These are phyloP conservation scores for Cutaneotrichosporon cutaneum DNA, from an alignment of 1,284 basidiomycete genomes.

Conservation along the genomic window DNA sequence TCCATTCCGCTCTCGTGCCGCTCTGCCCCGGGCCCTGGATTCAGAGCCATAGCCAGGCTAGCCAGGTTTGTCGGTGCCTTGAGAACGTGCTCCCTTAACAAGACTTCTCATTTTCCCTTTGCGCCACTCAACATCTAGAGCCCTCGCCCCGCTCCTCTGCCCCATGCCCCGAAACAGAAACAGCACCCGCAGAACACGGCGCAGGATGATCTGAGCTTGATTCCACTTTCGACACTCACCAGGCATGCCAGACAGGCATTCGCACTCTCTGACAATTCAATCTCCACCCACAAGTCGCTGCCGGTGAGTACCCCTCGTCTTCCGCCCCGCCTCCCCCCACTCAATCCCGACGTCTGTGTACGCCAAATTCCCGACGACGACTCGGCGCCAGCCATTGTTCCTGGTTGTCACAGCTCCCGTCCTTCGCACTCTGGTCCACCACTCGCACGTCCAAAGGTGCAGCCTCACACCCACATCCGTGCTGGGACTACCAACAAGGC, in stretches of 20 bases:
- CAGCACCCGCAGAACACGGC: neutral
- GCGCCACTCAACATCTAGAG: too few species aligned
- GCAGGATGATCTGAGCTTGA: neutral
- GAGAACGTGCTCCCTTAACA: neutral
- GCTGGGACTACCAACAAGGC: neutral
- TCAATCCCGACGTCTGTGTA: neutral
- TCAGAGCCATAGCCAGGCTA: neutral
- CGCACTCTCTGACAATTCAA: neutral
- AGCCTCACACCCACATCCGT: neutral
- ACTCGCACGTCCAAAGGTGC: neutral
- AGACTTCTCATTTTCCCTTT: too few species aligned
- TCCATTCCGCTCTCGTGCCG: slow-evolving; percentile 1
- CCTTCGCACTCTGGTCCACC: neutral
- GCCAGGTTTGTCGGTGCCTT: neutral
- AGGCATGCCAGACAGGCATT: neutral
- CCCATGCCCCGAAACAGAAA: neutral
- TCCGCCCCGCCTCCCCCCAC: neutral
- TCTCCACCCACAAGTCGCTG: neutral
- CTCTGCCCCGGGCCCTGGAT: neutral
- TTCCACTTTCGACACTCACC: neutral
- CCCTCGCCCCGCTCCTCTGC: neutral
- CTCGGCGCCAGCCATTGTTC: neutral
- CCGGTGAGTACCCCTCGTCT: neutral
- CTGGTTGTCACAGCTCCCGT: neutral
- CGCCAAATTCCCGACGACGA: neutral